phyloP scores from a whole-genome alignment of 192 early-diverging fungal species.

The Linnemannia schmuckeri region DNA sequence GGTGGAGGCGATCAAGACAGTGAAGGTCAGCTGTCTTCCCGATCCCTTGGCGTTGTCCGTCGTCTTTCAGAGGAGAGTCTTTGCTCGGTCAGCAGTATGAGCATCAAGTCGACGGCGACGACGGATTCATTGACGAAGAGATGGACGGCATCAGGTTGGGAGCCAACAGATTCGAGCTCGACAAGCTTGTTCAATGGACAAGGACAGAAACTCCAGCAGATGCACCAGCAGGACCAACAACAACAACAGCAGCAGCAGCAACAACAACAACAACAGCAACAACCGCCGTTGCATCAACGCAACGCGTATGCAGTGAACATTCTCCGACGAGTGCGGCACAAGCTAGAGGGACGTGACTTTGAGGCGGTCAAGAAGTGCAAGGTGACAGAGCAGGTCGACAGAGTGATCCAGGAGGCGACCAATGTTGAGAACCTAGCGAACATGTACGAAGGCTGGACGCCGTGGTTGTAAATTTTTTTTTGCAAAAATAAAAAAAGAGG shows the following conservation, averaged over 20 bases:
- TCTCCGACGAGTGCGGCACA: slow-evolving; percentile 70
- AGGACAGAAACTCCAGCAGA: not conserved
- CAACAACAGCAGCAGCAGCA: not conserved
- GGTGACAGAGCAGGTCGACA: slow-evolving; percentile 76
- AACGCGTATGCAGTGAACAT: slow-evolving; percentile 76
- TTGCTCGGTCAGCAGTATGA: slow-evolving; percentile 24
- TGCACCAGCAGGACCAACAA: slow-evolving; percentile 1
- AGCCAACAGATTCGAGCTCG: slow-evolving; percentile 9
- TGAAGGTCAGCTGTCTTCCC: slow-evolving; percentile 9
- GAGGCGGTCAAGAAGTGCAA: slow-evolving; percentile 62
- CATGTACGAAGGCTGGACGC: slow-evolving; percentile 94
- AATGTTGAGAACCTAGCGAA: slow-evolving; percentile 75
- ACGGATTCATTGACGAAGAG: slow-evolving; percentile 6
- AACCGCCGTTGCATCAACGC: slow-evolving; percentile 50
- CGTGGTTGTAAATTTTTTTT: slow-evolving; percentile 77
- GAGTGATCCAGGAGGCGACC: slow-evolving; percentile 76
- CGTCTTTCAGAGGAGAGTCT: slow-evolving; percentile 28
- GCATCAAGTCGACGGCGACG: slow-evolving; percentile 21
- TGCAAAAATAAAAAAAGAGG: not conserved
- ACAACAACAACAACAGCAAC: slow-evolving; percentile 17
- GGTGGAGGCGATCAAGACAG: slow-evolving; percentile 8
- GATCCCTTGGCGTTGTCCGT: slow-evolving; percentile 1
- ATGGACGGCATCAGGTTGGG: slow-evolving; percentile 15
- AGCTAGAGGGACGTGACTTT: slow-evolving; percentile 77
- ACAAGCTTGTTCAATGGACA: slow-evolving; percentile 10